phyloP scores from a whole-genome alignment of 306 rosid genomes.

The Alnus rubra region DNA sequence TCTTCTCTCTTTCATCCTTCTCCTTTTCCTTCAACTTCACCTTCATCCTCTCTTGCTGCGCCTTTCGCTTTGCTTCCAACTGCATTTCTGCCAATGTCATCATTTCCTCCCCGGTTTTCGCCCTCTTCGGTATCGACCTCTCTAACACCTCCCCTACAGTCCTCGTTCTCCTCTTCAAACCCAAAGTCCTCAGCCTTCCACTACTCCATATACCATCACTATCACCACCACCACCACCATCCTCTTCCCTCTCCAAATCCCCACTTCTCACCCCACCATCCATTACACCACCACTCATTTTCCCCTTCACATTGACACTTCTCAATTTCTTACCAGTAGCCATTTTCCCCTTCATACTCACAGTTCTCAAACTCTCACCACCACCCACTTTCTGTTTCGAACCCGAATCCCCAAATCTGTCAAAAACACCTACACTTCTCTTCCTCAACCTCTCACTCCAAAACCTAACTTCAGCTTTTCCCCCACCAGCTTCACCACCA shows the following conservation, averaged over 20 bases:
- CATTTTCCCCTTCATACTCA: slow-evolving; percentile 20
- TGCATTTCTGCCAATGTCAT: slow-evolving; percentile 91
- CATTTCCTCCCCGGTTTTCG: slow-evolving; percentile 50
- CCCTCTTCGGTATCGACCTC: slow-evolving; percentile 52
- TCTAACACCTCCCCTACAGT: slow-evolving; percentile 71
- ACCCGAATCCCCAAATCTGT: slow-evolving; percentile 10
- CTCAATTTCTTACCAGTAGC: slow-evolving; percentile 29
- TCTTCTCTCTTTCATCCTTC: slow-evolving; percentile 28
- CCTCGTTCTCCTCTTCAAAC: slow-evolving; percentile 60
- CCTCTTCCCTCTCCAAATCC: slow-evolving; percentile 23
- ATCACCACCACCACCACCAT: neutral
- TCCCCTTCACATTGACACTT: slow-evolving; percentile 27
- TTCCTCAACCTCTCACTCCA: slow-evolving; percentile 36
- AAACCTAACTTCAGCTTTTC: slow-evolving; percentile 27
- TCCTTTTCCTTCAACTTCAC: slow-evolving; percentile 36
- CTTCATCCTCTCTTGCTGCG: slow-evolving; percentile 39
- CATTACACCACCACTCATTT: slow-evolving; percentile 10
- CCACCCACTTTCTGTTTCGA: slow-evolving; percentile 17
- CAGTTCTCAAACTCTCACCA: slow-evolving; percentile 6
- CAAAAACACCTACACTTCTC: slow-evolving; percentile 12
- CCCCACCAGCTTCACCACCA: neutral
- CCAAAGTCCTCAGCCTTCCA: slow-evolving; percentile 43
- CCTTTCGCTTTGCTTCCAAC: slow-evolving; percentile 50
- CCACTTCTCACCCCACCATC: slow-evolving; percentile 15
- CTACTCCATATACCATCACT: slow-evolving; percentile 27